phyloP scores from a whole-genome alignment of 805 yeast species.

The Starmerella sirachaensis region DNA sequence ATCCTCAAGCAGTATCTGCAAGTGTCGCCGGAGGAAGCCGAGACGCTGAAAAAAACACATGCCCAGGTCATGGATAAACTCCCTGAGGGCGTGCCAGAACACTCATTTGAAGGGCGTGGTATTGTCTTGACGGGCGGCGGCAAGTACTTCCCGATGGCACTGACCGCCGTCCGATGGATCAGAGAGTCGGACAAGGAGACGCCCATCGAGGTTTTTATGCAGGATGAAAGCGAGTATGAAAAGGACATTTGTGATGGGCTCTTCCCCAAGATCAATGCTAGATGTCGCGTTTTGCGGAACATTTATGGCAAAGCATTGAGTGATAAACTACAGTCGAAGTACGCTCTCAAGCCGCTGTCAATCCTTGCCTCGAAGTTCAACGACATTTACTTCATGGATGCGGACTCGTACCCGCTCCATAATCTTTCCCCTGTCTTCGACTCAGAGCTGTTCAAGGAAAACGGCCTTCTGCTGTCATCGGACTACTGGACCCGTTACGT shows the following conservation, averaged over 20 bases:
- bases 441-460: slow-evolving; percentile 40
- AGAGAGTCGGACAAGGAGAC: slow-evolving; percentile 50
- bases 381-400: slow-evolving; percentile 55
- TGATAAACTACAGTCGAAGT: slow-evolving; percentile 39
- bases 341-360: slow-evolving; percentile 59
- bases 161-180: slow-evolving; percentile 49
- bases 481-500: slow-evolving; percentile 80
- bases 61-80: no score
- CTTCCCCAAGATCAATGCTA: slow-evolving; percentile 50
- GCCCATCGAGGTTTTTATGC: slow-evolving; percentile 75
- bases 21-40: no score
- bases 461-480: slow-evolving; percentile 61
- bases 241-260: slow-evolving; percentile 52
- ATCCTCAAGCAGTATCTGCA: no score
- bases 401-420: slow-evolving; percentile 60
- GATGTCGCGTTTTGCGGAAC: slow-evolving; percentile 51
- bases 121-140: slow-evolving; percentile 71
- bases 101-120: no score
- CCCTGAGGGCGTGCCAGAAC: no score
- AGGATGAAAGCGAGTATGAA: slow-evolving; percentile 56
- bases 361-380: slow-evolving; percentile 59
- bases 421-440: slow-evolving; percentile 50
- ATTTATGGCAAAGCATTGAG: slow-evolving; percentile 47
- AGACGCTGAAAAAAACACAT: no score
- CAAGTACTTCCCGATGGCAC: slow-evolving; percentile 54